Evolutionary conservation across 139 green algal species (phyloP).

Genomic region (Chlorella sp.): DNA sequence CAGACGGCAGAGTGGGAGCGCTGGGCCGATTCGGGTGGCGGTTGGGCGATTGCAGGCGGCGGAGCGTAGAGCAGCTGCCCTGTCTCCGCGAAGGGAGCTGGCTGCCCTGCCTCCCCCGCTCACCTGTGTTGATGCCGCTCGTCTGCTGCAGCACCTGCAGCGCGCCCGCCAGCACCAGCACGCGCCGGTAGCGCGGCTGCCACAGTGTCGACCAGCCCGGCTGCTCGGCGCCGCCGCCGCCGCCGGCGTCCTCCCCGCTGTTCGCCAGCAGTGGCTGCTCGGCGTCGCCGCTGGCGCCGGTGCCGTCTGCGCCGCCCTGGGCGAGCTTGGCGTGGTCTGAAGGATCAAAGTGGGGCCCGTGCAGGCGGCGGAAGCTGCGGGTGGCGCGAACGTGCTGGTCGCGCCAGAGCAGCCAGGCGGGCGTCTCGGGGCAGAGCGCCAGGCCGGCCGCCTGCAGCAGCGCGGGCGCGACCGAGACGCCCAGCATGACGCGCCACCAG

Average conservation of each 20-base stretch:
- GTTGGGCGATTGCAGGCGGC: no score
- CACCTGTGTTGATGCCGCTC: slow-evolving; percentile 76
- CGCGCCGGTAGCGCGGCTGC: slow-evolving; percentile 44
- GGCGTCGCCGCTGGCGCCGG: not conserved
- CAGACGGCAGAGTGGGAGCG: no score
- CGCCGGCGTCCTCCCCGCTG: not conserved
- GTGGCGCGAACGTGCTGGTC: slow-evolving; percentile 29
- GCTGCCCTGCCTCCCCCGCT: no score
- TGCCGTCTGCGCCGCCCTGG: not conserved
- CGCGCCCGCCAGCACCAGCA: slow-evolving; percentile 59
- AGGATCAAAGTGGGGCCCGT: slow-evolving; percentile 5
- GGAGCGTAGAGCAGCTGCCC: no score
- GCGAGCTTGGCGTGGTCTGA: slow-evolving; percentile 13
- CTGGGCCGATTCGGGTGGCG: no score
- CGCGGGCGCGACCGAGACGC: slow-evolving; percentile 43
- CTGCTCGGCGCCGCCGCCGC: not conserved
- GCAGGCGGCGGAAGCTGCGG: slow-evolving; percentile 10
- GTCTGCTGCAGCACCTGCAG: slow-evolving; percentile 77
- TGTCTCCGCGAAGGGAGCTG: no score
- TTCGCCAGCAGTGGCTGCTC: slow-evolving; percentile 15
- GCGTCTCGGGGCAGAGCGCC: slow-evolving; percentile 63
- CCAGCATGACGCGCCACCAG: slow-evolving; percentile 62
- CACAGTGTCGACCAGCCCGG: slow-evolving; percentile 38
- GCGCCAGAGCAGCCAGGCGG: slow-evolving; percentile 63
- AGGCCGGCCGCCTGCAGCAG: slow-evolving; percentile 57